Base-by-base conservation (phyloP, 169 alveolate species). In the Neospora caninum region DNA sequence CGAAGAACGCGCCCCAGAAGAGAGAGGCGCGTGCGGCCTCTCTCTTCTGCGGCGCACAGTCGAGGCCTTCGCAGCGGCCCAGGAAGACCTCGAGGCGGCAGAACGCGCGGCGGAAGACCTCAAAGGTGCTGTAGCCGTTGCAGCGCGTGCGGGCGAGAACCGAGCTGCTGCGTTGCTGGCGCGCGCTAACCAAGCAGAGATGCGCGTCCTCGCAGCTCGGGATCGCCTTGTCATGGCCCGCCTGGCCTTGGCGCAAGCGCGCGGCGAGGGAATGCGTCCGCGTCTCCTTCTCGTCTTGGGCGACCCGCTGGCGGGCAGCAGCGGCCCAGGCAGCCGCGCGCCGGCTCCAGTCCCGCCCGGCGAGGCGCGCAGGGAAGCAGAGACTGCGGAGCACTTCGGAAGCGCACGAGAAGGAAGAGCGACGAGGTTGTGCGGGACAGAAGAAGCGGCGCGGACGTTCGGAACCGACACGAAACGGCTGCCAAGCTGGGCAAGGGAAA, bases 231-330 rank as follows among this genome's bases (percentile, higher is more conserved):
- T n/a, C 4, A 38, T 7, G 29, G 86, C 86, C 49, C 39, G 45
- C 49, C 39, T 42, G 34, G 69, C 34, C 39, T 10, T 82, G 6
- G 34, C 89, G 0, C 89, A 82, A 4, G 53, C 67, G 10, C 1
- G 38, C 1, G 89, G 89, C n/a, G 89, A 82, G 25, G 89, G 89
- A 13, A 42, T 9, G 41, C 89, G 89, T 10, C 89, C 89, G 4
- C 89, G 89, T 10, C 89, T 82, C 22, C 89, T 82, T 18, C 89
- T 82, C 41, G 41, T 82, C 64, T 36, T 82, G 41, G 64, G 41
- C 22, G 89, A 42, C 20, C 89, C 89, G 31, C 67, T 42, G 39
- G 25, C 43, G 27, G n/a, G n/a, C n/a, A n/a, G n/a, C n/a, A n/a
- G n/a, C n/a, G 42, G 42, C 22, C 29, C 86, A 73, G 13, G 38